phyloP scores from a whole-genome alignment of 495 filamentous ascomycete genomes.

The Elasticomyces elasticus region DNA sequence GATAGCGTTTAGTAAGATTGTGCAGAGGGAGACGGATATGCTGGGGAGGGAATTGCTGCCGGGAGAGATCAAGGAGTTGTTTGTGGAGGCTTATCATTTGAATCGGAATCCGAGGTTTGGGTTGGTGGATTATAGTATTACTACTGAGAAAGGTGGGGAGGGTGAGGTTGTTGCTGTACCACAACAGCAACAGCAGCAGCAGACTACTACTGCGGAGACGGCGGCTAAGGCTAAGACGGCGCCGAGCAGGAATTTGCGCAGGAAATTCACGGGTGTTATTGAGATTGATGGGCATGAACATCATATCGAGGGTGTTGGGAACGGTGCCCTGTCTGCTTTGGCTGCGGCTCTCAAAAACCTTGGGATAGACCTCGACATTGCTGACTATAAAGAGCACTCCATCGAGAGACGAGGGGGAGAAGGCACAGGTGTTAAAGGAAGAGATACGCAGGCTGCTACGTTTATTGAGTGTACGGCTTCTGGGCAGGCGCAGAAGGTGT shows the following conservation, averaged over 20 bases:
- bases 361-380: constrained; percentile 85
- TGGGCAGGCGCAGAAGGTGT: constrained; percentile 55
- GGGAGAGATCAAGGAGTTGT: constrained; percentile 73
- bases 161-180: too few species aligned
- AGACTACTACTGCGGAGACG: too few species aligned
- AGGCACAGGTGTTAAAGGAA: constrained; percentile 36
- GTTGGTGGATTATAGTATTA: constrained; percentile 88
- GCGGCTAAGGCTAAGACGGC: constrained; percentile 23
- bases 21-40: constrained; percentile 65
- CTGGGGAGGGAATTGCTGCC: constrained; percentile 74
- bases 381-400: constrained; percentile 93
- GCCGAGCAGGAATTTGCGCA: constrained; percentile 52
- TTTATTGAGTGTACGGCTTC: constrained; percentile 75
- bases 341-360: constrained; percentile 70
- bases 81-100: constrained; percentile 77
- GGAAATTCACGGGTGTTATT: constrained; percentile 80
- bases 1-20: constrained; percentile 78
- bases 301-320: constrained; percentile 66
- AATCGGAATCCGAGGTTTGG: constrained; percentile 70
- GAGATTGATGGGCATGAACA: constrained; percentile 75
- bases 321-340: constrained; percentile 81
- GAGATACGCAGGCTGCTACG: constrained; percentile 78
- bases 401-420: constrained; percentile 43
- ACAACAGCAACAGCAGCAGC: too few species aligned
- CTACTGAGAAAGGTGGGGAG: too few species aligned